These are phyloP conservation scores for Vitis hybrid DNA, from an alignment of 177 flowering plant species.

Conservation along the genomic window DNA sequence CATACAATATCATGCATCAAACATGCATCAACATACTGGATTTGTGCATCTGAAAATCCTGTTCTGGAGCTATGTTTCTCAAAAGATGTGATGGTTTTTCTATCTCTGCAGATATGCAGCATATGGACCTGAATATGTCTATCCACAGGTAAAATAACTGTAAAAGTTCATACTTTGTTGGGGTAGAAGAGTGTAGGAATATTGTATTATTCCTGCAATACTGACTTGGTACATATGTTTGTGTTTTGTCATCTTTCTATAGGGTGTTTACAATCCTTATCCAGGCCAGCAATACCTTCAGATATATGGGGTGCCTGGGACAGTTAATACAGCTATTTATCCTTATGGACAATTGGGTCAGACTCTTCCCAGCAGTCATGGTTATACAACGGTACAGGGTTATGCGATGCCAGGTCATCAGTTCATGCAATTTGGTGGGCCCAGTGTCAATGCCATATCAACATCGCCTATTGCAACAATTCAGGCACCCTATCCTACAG, in stretches of 20 bases:
- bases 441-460: conserved; percentile 64
- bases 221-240: conserved; percentile 3
- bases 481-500: conserved; percentile 73
- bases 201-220: neutral
- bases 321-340: conserved; percentile 62
- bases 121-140: conserved; percentile 80
- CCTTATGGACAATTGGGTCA: conserved; percentile 78
- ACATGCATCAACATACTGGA: too few species aligned
- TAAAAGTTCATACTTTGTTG: neutral
- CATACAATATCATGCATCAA: neutral
- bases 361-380: conserved; percentile 61
- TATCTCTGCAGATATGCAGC: conserved; percentile 65
- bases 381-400: conserved; percentile 67
- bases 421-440: conserved; percentile 64
- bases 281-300: conserved; percentile 85
- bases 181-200: neutral
- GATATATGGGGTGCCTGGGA: conserved; percentile 80
- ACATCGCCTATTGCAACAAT: conserved; percentile 60
- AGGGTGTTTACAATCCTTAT: conserved; percentile 86
- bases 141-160: conserved; percentile 62
- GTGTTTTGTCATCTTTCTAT: conserved; percentile 16
- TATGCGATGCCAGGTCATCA: conserved; percentile 87
- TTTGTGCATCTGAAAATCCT: neutral
- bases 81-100: conserved; percentile 18
- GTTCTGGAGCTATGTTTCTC: conserved; percentile 7